Evolutionary conservation across 140 eudicot genomes (phyloP), one percentile per base, ranked within the genome.

Genomic region (Erigeron philadelphicus): DNA sequence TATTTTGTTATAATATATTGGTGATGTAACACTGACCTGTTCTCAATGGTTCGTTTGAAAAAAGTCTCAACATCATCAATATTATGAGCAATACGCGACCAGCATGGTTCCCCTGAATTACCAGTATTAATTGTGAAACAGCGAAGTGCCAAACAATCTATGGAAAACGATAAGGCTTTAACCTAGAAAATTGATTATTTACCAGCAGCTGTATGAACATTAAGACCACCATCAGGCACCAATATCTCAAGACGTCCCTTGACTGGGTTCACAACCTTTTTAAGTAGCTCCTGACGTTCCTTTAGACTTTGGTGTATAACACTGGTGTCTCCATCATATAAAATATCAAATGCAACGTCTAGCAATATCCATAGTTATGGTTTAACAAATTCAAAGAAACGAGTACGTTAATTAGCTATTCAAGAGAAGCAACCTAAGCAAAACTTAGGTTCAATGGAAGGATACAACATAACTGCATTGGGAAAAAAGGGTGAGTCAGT

Each of bases 291-390:
- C 17, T 88, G 98, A 40, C 98, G 67, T 76, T 92, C 98, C 75
- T 85, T 92, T 89, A 92, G 71, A 67, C 78, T 92, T 72, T 88
- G 98, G 76, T 92, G 98, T 49, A 92, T 92, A 23, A 92, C 98
- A 89, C 96, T 88, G 2, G 96, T 92, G 75, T 92, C 98, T 78
- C 98, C 98, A 71, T 68, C 95, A 74, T 92, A 92, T 5, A 92
- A 86, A 43, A 92, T 81, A 80, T 92, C 98, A 78, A 92, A 92
- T 17, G 95, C 96, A 72, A 92, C 95, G 74, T 88, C 97, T 90
- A 72, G 40, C 59, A 64, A 66, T 21, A 72, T 43, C 66, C 65
- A 72, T 60, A 76, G 81, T 86, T 61, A 89, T 68, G 82, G 79
- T 46, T 65, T 61, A 80, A 73, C 81, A 76, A 73, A 31, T 50